Conservation (phyloP, 495 filamentous ascomycete species). For the Xeromyces bisporus region DNA sequence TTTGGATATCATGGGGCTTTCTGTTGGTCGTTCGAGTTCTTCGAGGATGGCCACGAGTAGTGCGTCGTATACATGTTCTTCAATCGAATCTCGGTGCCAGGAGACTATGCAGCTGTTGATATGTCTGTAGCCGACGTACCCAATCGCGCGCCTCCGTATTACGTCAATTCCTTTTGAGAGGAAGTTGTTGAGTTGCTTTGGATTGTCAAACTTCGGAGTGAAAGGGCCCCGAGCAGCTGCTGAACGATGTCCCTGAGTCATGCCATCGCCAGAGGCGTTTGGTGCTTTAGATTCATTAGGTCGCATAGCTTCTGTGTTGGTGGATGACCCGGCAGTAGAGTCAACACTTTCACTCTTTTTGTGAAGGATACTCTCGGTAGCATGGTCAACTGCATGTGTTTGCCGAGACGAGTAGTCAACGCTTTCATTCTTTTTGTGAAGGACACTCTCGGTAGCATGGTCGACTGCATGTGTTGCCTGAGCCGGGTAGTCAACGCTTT, state of each 20-base stretch:
- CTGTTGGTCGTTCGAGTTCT: constrained; percentile 45
- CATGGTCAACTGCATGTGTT: no score
- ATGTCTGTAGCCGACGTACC: constrained; percentile 79
- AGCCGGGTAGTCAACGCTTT: constrained; percentile 3
- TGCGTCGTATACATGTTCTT: constrained; percentile 46
- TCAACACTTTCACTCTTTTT: constrained; percentile 1
- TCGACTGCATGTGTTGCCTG: no score
- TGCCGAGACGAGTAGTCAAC: no score
- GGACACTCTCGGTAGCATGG: no score
- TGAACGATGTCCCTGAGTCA: no score
- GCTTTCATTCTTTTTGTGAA: not conserved
- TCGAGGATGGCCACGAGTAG: constrained; percentile 56
- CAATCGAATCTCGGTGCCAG: constrained; percentile 38
- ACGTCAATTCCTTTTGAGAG: constrained; percentile 63
- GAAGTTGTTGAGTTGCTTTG: constrained; percentile 34
- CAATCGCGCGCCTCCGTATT: constrained; percentile 51
- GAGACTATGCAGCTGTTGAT: constrained; percentile 65
- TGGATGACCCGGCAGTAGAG: constrained; percentile 3
- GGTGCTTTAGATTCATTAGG: no score
- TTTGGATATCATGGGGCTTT: constrained; percentile 19
- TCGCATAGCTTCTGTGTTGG: no score
- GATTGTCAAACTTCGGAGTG: constrained; percentile 27
- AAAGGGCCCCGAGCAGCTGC: constrained; percentile 13
- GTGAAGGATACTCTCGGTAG: no score
- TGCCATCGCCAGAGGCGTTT: no score